Evolutionary conservation across 2,329 filamentous ascomycete genomes (phyloP).

Genomic region (Penicillium sp.): DNA sequence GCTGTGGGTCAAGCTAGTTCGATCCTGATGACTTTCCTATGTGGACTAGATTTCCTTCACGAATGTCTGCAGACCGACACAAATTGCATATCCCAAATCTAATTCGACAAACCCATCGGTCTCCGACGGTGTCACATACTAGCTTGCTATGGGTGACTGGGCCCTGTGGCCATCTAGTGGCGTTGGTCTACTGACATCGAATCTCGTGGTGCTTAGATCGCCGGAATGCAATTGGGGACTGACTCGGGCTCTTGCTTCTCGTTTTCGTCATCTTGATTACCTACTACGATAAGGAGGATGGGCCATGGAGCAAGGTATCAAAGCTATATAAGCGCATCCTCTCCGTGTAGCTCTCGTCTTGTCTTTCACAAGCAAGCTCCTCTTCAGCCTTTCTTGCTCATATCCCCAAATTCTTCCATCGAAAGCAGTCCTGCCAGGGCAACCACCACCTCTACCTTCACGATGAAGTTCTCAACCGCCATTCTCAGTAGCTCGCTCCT

Average conservation of each 20-base stretch:
- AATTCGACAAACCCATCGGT: constrained; percentile 3
- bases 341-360: not conserved
- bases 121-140: constrained; percentile 11
- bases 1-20: not conserved
- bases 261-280: not conserved
- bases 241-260: not conserved
- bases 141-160: not conserved
- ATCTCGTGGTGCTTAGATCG: not conserved
- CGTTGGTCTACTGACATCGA: not conserved
- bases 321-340: not conserved
- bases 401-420: not conserved
- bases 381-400: not conserved
- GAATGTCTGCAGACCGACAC: constrained; percentile 3
- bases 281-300: not conserved
- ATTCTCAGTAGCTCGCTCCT: constrained; percentile 37
- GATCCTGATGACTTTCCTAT: constrained; percentile 1
- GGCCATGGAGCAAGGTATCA: not conserved
- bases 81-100: not conserved
- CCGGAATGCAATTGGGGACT: not conserved
- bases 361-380: not conserved
- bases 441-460: constrained; percentile 14
- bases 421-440: not conserved
- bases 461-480: constrained; percentile 49
- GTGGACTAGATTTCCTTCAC: constrained; percentile 3
- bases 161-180: not conserved